Base-by-base conservation (phyloP, 208 protist species). In the Trypanosoma melophagium region DNA sequence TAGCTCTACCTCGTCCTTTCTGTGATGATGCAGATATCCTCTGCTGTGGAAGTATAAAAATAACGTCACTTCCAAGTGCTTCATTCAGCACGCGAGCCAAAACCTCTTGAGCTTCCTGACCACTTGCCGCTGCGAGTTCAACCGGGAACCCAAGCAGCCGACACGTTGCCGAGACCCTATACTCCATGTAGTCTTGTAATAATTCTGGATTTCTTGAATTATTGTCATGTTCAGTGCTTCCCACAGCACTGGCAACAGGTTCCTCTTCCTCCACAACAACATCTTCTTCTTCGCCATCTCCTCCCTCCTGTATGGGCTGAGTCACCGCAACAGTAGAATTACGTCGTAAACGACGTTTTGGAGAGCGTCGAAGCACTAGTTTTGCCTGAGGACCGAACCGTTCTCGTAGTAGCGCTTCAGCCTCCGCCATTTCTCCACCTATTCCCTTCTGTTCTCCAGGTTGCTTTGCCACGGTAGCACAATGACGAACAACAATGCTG, bases 121-220 rank as follows among this genome's bases (percentile, higher is more conserved):
- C 84, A 44, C 76, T 91, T 4, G 78, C 80, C 25, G 76, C 79
- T 10, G 87, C 90, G 24, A 96, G 71, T 73, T 96, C 87, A 2
- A 96, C 80, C 1, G 90, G 84, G 49, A 94, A 96, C 1, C 86
- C 88, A 50, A 96, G 77, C 71, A 90, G 65, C 12, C 81, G 78
- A 62, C 92, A 96, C 16, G 86, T 93, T 9, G 78, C 84, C 10
- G 87, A 90, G n/a, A 77, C 90, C 16, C 87, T 74, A 63, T 78
- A 96, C 60, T 58, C 38, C 55, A 41, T 19, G 57, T 14, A 40
- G 16, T 59, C 55, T 7, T 22, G 28, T 40, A 47, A 51, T 13
- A 41, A 52, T 8, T 54, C 44, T 35, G 35, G 10, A 40, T 51
- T 24, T 28, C 38, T 60, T 22, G 22, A 19, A 5, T 2, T 8